Evolutionary conservation across 208 protist genomes (phyloP), one percentile per base, ranked within the genome.

Genomic region (Acanthamoeba castellanii): DNA sequence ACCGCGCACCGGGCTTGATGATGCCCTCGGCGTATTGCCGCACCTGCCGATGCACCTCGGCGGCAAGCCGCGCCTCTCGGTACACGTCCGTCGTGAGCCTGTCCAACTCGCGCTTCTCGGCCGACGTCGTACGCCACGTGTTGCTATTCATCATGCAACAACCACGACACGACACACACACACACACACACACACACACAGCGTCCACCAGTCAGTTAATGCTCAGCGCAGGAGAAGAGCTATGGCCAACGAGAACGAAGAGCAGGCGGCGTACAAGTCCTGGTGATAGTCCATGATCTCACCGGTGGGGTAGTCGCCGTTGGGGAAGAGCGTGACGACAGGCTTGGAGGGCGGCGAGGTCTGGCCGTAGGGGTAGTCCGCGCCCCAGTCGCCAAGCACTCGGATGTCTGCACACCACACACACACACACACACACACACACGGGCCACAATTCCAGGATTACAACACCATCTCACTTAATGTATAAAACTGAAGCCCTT

Each of bases 81-180:
- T 99, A 95, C 87, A 98, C 47, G 68, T 97, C 90, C 34, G 95
- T 97, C 9, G 96, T 96, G 18, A 98, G 95, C 16, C 96, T 95
- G 85, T 99, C 99, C 45, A 98, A n/a, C 74, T 97, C 98, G 11
- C 98, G 97, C 96, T 98, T 98, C 96, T 99, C 99, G 91, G 98
- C 98, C 94, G 95, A 98, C 76, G 98, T 99, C 92, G 97, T 97
- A 50, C 99, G 98, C 66, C 96, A 98, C n/a, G 96, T 96, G 96
- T 99, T 99, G 91, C 97, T 97, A 47, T 72, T 47, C 22, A 93
- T 88, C 18, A 47, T 20, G 59, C 94, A 81, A 32, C 27, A 7
- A 30, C 1, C 20, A 27, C 5, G 42, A 81, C 27, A 81, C 1
- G 11, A 30, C 13, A 45, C 37, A 47, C 45, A 47, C 45, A 2